phyloP scores from a whole-genome alignment of 2,329 filamentous ascomycete genomes.

The Talaromyces sp. region DNA sequence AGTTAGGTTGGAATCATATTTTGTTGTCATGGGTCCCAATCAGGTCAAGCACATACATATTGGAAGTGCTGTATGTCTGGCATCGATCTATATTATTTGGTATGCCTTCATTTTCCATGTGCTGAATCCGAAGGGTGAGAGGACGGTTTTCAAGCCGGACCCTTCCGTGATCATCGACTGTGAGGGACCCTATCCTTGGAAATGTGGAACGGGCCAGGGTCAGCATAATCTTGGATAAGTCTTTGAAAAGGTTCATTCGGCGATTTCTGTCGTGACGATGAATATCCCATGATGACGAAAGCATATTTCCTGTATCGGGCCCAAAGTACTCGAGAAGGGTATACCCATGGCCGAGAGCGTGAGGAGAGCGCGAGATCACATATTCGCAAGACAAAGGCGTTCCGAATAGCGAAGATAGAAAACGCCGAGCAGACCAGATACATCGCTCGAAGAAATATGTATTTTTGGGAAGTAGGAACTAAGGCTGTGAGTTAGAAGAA shows the following conservation, averaged over 20 bases:
- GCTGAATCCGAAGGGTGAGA: constrained; percentile 15
- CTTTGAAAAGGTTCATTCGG: constrained; percentile 17
- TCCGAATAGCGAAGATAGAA: background rate
- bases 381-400: background rate
- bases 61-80: constrained; percentile 16
- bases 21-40: constrained; percentile 17
- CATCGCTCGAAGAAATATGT: background rate
- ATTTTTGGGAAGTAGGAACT: background rate
- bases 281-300: constrained; percentile 19
- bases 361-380: background rate
- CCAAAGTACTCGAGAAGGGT: constrained; percentile 19
- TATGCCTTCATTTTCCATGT: constrained; percentile 17
- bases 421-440: background rate
- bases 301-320: constrained; percentile 14
- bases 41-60: constrained; percentile 17
- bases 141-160: constrained; percentile 17
- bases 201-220: constrained; percentile 17
- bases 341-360: constrained; percentile 11
- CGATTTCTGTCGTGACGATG: constrained; percentile 10
- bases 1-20: constrained; percentile 22
- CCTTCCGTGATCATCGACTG: constrained; percentile 21
- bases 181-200: constrained; percentile 29
- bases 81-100: constrained; percentile 15
- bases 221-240: constrained; percentile 16
- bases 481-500: background rate